These are phyloP conservation scores for Fusarium phyllophilum DNA, from an alignment of 2,329 filamentous ascomycete genomes.

Conservation along the genomic window DNA sequence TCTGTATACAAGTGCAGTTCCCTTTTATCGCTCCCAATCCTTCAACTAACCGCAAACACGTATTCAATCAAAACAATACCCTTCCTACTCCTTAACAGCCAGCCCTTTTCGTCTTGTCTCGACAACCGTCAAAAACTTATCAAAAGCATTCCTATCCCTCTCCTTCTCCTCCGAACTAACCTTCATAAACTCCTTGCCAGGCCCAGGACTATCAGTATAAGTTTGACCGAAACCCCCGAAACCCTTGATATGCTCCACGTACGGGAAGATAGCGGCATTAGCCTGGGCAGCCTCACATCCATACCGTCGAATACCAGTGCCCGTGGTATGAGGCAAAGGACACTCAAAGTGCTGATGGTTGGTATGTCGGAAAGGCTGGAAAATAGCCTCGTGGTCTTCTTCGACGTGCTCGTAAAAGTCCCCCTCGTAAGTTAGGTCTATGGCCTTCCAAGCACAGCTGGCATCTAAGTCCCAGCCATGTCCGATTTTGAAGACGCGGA, in stretches of 20 bases:
- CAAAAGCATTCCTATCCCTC: neutral
- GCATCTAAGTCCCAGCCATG: neutral
- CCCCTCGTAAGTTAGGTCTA: neutral
- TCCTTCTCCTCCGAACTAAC: neutral
- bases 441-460: neutral
- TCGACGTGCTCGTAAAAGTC: neutral
- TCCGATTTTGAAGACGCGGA: slow-evolving; percentile 6
- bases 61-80: no score
- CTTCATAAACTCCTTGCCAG: neutral
- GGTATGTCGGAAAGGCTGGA: neutral
- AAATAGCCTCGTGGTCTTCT: neutral
- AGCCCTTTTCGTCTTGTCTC: neutral
- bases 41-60: neutral
- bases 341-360: slow-evolving; percentile 8
- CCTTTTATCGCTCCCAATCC: no score
- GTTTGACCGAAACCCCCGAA: no score
- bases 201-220: neutral
- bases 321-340: neutral
- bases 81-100: neutral
- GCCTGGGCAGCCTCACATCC: neutral
- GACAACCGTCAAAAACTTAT: neutral
- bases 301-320: neutral
- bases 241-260: neutral
- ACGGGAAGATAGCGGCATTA: neutral
- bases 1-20: neutral